Base-by-base conservation (phyloP, 2,329 filamentous ascomycete species). In the Rugonectria rugulosa region DNA sequence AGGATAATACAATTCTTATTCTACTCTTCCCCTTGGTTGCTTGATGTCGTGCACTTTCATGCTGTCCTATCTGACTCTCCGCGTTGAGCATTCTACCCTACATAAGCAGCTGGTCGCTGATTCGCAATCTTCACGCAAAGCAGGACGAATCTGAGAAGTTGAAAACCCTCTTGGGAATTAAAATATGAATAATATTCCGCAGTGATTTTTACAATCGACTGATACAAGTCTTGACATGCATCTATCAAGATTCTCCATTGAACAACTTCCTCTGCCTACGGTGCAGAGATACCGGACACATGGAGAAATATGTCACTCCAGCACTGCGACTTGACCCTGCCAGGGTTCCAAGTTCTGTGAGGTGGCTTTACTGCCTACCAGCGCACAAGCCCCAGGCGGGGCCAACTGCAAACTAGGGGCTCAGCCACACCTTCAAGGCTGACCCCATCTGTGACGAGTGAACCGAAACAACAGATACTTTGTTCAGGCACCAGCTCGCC, bases 341-440 rank as follows among this genome's bases (percentile, higher is more conserved):
- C n/a, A n/a, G n/a, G n/a, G n/a, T n/a, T n/a, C n/a, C n/a, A n/a
- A n/a, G n/a, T n/a, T n/a, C n/a, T n/a, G n/a, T n/a, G n/a, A n/a
- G n/a, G n/a, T n/a, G n/a, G n/a, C n/a, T n/a, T 37, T 50, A 26
- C 45, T 52, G 56, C 59, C 47, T 44, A 27, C 47, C 24, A 21
- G 20, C 15, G 32, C 53, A 53, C 44, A 52, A 24, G 53, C 59
- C 59, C 42, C 59, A 60, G 49, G 53, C 62, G 64, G 64, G 63
- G 63, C 59, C 31, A 45, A 32, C 56, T 49, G 50, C 5, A 14
- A 32, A 58, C 50, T 46, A 44, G 59, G 42, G 42, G 47, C 56
- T 62, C 54, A 68, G 68, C 68, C 68, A 70, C 68, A 61, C 56
- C 63, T 65, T 45, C 68, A 66, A 70, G 60, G 68, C 66, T 70